A percentile compares a stretch with the other conserved stretches of the same genome.
Evolutionary conservation across 2,329 filamentous ascomycete species (phyloP).

Genomic region (Capronia coronata): DNA sequence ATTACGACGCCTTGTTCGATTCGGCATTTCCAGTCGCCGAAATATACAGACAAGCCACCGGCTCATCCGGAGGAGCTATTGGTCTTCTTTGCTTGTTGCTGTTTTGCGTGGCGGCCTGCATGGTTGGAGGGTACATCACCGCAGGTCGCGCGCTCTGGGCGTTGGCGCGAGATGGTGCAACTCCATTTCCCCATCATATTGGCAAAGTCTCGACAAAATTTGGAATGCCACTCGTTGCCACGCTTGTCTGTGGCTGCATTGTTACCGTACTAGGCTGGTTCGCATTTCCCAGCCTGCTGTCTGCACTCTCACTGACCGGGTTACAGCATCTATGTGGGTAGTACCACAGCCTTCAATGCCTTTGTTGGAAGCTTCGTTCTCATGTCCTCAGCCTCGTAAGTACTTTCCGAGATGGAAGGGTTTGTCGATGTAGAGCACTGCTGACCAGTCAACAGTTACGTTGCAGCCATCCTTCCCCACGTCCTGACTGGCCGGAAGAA

Average conservation of each 20-base stretch:
- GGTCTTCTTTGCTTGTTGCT: conserved; percentile 51
- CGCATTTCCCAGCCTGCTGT: conserved; percentile 30
- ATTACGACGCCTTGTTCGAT: conserved; percentile 38
- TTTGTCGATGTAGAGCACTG: not conserved
- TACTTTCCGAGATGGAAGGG: not conserved
- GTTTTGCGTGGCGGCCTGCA: conserved; percentile 47
- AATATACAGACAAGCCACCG: conserved; percentile 57
- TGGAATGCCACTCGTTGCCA: conserved; percentile 52
- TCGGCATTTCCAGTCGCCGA: conserved; percentile 57
- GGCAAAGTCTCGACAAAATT: conserved; percentile 42
- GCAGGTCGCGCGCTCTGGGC: conserved; percentile 59
- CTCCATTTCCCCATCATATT: conserved; percentile 47
- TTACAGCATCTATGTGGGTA: conserved; percentile 41
- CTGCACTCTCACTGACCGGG: conserved; percentile 41
- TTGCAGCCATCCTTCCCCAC: conserved; percentile 47
- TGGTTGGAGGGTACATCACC: conserved; percentile 54
- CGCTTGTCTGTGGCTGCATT: conserved; percentile 45
- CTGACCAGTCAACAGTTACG: conserved; percentile 35
- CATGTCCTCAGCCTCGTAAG: conserved; percentile 46
- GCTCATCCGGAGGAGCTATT: conserved; percentile 46
- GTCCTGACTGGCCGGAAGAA: conserved; percentile 47
- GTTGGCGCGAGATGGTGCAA: conserved; percentile 52
- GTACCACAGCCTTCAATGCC: conserved; percentile 46
- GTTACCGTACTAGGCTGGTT: conserved; percentile 47
- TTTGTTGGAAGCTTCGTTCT: conserved; percentile 55